Evolutionary conservation across 2,329 filamentous ascomycete genomes (phyloP).

Genomic region (Coniochaeta sp.): DNA sequence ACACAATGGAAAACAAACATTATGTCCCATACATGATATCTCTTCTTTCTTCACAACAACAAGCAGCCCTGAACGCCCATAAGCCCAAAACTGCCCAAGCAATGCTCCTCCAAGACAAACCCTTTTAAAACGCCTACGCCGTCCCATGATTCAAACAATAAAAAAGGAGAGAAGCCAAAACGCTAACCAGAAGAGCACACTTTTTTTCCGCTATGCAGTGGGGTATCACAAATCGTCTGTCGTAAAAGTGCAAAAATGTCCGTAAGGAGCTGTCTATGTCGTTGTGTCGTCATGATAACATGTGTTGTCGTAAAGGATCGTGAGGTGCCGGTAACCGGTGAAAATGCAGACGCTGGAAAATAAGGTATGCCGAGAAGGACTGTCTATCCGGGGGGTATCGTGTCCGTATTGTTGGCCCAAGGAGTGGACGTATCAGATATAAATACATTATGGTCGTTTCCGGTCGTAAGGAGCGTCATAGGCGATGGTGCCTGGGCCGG

Average conservation of each 20-base stretch:
- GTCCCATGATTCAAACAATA: neutral
- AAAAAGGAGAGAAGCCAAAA: neutral
- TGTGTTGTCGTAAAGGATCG: slow-evolving; percentile 25
- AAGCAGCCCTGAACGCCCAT: no score
- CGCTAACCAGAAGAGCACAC: neutral
- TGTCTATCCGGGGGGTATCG: slow-evolving; percentile 30
- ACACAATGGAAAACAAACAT: no score
- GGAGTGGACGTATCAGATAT: no score
- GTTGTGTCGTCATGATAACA: slow-evolving; percentile 25
- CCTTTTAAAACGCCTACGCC: no score
- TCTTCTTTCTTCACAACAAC: no score
- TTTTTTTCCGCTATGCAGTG: slow-evolving; percentile 55
- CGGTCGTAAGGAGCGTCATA: slow-evolving; percentile 26
- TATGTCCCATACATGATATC: no score
- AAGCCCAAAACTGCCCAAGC: no score
- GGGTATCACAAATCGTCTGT: slow-evolving; percentile 37
- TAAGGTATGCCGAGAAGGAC: no score
- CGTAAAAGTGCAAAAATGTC: slow-evolving; percentile 21
- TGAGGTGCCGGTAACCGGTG: no score
- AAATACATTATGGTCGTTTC: slow-evolving; percentile 14
- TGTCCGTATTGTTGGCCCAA: no score
- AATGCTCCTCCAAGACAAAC: no score
- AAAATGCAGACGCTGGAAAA: no score
- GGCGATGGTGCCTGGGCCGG: slow-evolving; percentile 12
- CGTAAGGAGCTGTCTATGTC: slow-evolving; percentile 40